Evolutionary conservation across 805 yeast species (phyloP).

Genomic region (Komagataella pastoris): DNA sequence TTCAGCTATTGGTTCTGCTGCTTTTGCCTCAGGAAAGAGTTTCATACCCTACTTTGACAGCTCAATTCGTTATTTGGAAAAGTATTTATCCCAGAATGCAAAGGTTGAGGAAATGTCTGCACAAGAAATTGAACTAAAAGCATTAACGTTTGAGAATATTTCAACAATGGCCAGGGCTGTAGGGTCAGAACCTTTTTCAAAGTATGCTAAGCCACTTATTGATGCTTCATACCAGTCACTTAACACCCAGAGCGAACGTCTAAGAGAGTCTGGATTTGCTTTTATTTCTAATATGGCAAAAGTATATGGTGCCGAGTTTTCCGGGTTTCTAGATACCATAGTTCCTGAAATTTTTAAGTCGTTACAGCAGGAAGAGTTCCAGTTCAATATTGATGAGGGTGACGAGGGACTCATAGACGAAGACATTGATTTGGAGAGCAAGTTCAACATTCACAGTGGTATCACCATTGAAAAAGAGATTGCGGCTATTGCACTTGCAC

Average conservation of each 20-base stretch:
- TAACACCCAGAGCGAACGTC: constrained; percentile 64
- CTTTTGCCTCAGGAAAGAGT: constrained; percentile 84
- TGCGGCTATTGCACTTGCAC: constrained; percentile 83
- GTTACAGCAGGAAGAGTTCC: constrained; percentile 77
- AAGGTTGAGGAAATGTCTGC: constrained; percentile 68
- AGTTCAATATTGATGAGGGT: constrained; percentile 43
- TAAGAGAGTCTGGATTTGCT: constrained; percentile 91
- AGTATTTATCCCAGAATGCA: constrained; percentile 60
- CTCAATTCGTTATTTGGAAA: constrained; percentile 71
- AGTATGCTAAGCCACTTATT: constrained; percentile 78
- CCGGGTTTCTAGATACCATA: constrained; percentile 70
- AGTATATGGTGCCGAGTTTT: constrained; percentile 84
- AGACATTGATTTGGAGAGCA: constrained; percentile 53
- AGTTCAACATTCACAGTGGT: constrained; percentile 84
- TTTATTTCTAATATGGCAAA: constrained; percentile 89
- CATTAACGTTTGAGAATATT: constrained; percentile 83
- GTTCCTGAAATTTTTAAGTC: constrained; percentile 78
- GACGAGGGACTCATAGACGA: constrained; percentile 36
- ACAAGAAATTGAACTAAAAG: constrained; percentile 84
- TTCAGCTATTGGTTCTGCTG: constrained; percentile 94
- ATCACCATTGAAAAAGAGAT: constrained; percentile 92
- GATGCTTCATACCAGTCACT: constrained; percentile 77
- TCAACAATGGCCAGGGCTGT: constrained; percentile 96
- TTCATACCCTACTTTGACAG: constrained; percentile 78
- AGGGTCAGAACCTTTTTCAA: constrained; percentile 77